Percentiles rank a stretch among this genome's conserved stretches.
Evolutionary conservation across 1,139 yeast genomes (phyloP).

Genomic region (Tardiomyces digboiensis): DNA sequence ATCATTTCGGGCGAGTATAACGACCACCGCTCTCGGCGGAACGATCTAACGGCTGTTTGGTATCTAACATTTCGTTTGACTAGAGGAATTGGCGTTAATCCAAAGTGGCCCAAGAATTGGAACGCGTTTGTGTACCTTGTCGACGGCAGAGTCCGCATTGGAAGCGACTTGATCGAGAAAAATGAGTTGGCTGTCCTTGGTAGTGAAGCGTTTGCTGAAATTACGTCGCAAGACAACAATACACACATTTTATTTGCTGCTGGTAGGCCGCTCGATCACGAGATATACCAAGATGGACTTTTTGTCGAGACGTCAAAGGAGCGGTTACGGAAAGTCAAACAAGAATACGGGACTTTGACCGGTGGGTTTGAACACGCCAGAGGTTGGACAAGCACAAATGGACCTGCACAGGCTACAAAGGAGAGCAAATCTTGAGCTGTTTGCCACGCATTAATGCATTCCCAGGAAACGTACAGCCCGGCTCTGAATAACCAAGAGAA

Average conservation of each 20-base stretch:
- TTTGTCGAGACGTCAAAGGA: slow-evolving; percentile 60
- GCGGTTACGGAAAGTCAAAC: slow-evolving; percentile 50
- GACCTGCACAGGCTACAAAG: slow-evolving; percentile 12
- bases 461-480: not conserved
- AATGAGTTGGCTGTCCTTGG: slow-evolving; percentile 40
- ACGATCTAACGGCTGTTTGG: slow-evolving; percentile 76
- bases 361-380: slow-evolving; percentile 60
- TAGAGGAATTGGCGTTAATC: slow-evolving; percentile 61
- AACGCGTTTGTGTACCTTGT: slow-evolving; percentile 65
- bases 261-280: slow-evolving; percentile 60
- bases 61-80: slow-evolving; percentile 57
- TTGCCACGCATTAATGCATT: not conserved
- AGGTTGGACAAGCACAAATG: slow-evolving; percentile 56
- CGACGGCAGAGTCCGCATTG: slow-evolving; percentile 44
- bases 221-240: slow-evolving; percentile 14
- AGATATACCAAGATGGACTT: slow-evolving; percentile 72
- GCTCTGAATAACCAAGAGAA: not conserved
- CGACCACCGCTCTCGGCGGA: slow-evolving; percentile 66
- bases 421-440: not conserved
- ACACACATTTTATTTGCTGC: slow-evolving; percentile 36
- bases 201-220: slow-evolving; percentile 17
- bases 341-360: slow-evolving; percentile 8
- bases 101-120: slow-evolving; percentile 49
- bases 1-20: slow-evolving; percentile 71
- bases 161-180: slow-evolving; percentile 35